These are phyloP conservation scores for Blastocystis sp. DNA, from an alignment of 352 stramenopile genomes.

Conservation along the genomic window DNA sequence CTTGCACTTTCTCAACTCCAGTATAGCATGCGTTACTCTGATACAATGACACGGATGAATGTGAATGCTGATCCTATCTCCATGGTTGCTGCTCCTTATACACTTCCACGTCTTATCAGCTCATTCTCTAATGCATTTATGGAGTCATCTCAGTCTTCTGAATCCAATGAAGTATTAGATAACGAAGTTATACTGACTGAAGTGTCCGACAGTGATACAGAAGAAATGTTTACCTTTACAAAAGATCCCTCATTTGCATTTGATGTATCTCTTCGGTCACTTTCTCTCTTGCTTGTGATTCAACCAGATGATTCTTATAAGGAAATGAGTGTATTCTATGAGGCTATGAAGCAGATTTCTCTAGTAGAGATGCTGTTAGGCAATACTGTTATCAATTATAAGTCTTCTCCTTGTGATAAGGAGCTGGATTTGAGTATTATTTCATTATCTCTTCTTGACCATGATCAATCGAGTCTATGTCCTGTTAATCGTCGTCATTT, in stretches of 20 bases:
- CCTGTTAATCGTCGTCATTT: background rate
- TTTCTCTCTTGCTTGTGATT: background rate
- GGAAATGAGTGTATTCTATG: background rate
- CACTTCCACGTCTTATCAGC: background rate
- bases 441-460: background rate
- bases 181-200: background rate
- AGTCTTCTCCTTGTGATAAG: background rate
- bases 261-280: background rate
- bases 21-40: background rate
- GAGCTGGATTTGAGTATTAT: background rate
- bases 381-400: background rate
- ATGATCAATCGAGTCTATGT: background rate
- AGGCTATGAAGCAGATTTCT: background rate
- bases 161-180: background rate
- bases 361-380: background rate
- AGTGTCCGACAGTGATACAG: background rate
- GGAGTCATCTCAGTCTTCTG: background rate
- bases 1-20: background rate
- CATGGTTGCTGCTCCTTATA: background rate
- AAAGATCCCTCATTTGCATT: background rate
- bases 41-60: background rate
- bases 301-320: no score
- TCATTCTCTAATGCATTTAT: background rate
- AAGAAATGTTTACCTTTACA: background rate
- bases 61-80: background rate